Percentiles rank a stretch among this genome's conserved stretches.
These are phyloP conservation scores for Umbelopsis isabellina DNA, from an alignment of 192 early-diverging fungal species.

Conservation along the genomic window DNA sequence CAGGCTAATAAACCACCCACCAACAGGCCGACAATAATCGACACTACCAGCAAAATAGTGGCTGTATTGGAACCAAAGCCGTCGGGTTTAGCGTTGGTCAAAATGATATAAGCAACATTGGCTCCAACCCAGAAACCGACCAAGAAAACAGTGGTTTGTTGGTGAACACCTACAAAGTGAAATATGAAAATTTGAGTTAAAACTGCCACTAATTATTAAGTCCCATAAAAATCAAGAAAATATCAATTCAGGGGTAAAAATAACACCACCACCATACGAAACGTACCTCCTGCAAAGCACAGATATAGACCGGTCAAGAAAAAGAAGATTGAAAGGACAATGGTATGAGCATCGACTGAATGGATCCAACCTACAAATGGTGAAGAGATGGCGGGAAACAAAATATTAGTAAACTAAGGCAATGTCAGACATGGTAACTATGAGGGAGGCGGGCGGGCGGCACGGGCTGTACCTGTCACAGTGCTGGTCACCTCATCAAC, in stretches of 20 bases:
- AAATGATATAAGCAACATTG: slow-evolving; percentile 50
- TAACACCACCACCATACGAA: not conserved
- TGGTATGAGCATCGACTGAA: slow-evolving; percentile 26
- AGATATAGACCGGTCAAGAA: slow-evolving; percentile 38
- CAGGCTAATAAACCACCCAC: slow-evolving; percentile 68
- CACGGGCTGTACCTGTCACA: not conserved
- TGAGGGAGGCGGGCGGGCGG: too few relatives aligned
- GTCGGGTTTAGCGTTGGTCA: slow-evolving; percentile 48
- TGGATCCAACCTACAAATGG: slow-evolving; percentile 25
- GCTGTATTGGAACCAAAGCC: slow-evolving; percentile 47
- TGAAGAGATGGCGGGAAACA: not conserved
- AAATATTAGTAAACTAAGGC: not conserved
- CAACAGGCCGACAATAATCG: slow-evolving; percentile 65
- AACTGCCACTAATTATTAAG: too few relatives aligned
- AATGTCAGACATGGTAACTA: not conserved
- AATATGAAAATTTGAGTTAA: not conserved
- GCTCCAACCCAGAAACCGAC: slow-evolving; percentile 74
- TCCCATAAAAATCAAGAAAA: not conserved
- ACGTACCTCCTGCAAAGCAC: slow-evolving; percentile 39
- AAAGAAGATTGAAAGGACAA: slow-evolving; percentile 34
- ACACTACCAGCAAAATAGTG: slow-evolving; percentile 61
- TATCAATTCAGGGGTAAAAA: not conserved
- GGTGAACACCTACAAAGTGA: slow-evolving; percentile 28
- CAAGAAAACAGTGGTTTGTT: slow-evolving; percentile 68
- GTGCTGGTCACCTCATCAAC: not conserved